phyloP scores from a whole-genome alignment of 148 eudicot species.

The Cornus controversa region DNA sequence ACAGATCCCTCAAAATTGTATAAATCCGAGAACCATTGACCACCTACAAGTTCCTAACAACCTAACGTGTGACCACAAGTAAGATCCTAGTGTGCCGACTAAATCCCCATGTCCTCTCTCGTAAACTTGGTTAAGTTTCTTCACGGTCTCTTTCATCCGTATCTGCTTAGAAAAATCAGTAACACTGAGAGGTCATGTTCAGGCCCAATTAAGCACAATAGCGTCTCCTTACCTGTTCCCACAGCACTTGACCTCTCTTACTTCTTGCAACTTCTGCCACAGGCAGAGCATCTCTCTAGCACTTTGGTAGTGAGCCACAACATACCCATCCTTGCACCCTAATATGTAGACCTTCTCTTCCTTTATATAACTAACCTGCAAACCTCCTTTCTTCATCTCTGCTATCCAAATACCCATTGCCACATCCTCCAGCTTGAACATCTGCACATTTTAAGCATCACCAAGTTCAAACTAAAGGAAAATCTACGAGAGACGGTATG shows the following conservation, averaged over 20 bases:
- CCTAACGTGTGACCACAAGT: background rate
- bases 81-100: too few species aligned
- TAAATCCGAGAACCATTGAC: background rate
- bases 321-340: slow-evolving; percentile 73
- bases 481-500: too few species aligned
- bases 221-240: slow-evolving; percentile 30
- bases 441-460: slow-evolving; percentile 32
- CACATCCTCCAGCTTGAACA: slow-evolving; percentile 93
- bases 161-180: background rate
- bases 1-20: background rate
- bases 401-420: slow-evolving; percentile 91
- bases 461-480: background rate
- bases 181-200: too few species aligned
- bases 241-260: slow-evolving; percentile 56
- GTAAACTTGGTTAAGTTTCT: too few species aligned
- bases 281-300: slow-evolving; percentile 78
- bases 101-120: too few species aligned
- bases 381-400: slow-evolving; percentile 62
- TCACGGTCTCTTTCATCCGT: background rate
- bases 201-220: background rate
- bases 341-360: slow-evolving; percentile 59
- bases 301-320: slow-evolving; percentile 82
- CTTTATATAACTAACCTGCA: slow-evolving; percentile 50
- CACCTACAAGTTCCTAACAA: background rate
- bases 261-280: slow-evolving; percentile 80